Conservation (phyloP, 805 yeast species). For the Grigorovia humatica region DNA sequence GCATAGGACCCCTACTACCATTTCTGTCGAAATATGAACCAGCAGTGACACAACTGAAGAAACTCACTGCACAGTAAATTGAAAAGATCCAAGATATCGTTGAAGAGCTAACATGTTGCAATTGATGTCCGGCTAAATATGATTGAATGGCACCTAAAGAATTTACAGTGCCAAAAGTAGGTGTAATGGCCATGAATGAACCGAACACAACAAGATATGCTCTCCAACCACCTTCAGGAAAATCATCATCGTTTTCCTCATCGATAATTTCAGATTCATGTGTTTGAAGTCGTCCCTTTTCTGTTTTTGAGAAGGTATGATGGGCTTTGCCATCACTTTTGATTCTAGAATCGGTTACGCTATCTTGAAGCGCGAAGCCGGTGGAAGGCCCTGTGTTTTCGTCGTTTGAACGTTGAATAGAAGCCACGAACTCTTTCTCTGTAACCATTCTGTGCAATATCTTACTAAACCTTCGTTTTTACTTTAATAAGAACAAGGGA, state of each 20-base stretch:
- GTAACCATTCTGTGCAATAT: not conserved
- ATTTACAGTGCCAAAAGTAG: slow-evolving; percentile 50
- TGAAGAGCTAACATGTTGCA: slow-evolving; percentile 38
- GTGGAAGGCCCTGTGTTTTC: not conserved
- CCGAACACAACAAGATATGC: slow-evolving; percentile 56
- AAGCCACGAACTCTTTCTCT: not conserved
- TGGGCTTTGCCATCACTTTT: not conserved
- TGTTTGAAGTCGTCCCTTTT: slow-evolving; percentile 1
- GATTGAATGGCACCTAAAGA: slow-evolving; percentile 60
- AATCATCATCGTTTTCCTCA: slow-evolving; percentile 19
- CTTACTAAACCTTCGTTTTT: not conserved
- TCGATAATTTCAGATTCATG: not conserved
- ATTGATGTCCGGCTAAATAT: slow-evolving; percentile 45
- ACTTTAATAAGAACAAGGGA: not conserved
- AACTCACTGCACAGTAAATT: slow-evolving; percentile 42
- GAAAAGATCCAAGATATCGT: slow-evolving; percentile 62
- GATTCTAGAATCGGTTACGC: not conserved
- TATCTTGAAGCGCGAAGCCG: not conserved
- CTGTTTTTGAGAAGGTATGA: not conserved
- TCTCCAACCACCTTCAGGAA: slow-evolving; percentile 46
- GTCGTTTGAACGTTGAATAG: not conserved
- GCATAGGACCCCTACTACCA: slow-evolving; percentile 41
- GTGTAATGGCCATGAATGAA: slow-evolving; percentile 46
- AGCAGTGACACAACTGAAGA: slow-evolving; percentile 41
- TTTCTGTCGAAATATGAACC: slow-evolving; percentile 55